Conservation (phyloP, 2,329 filamentous ascomycete species). For the Onygenales sp. region DNA sequence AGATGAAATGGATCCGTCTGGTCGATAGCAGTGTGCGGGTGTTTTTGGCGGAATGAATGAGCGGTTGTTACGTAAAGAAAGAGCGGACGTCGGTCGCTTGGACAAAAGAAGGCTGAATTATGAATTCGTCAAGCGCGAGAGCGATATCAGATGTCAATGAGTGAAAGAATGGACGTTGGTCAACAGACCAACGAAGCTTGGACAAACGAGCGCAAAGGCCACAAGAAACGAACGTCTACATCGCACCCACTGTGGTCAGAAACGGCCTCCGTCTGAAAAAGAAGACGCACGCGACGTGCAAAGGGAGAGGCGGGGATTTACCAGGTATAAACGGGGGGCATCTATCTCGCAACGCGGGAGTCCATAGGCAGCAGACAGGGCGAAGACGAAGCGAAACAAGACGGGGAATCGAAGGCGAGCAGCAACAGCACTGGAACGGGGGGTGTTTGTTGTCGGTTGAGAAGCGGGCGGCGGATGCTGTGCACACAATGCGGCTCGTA, state of each 20-base stretch:
- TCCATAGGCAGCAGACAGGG: neutral
- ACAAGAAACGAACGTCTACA: neutral
- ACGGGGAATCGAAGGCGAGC: neutral
- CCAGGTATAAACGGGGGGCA: neutral
- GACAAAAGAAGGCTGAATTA: neutral
- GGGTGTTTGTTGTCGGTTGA: neutral
- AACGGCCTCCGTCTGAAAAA: neutral
- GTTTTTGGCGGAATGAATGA: neutral
- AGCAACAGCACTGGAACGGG: neutral
- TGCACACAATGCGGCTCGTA: neutral
- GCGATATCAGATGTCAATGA: neutral
- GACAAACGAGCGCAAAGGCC: neutral
- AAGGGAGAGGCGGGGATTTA: neutral
- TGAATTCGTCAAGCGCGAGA: neutral
- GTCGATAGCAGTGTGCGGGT: neutral
- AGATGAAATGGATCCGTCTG: neutral
- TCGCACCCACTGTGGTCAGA: neutral
- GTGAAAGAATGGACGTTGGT: conserved; percentile 13
- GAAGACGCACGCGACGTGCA: neutral
- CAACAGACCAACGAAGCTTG: conserved; percentile 5
- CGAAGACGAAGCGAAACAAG: neutral
- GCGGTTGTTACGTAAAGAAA: neutral
- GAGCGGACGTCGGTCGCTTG: conserved; percentile 1
- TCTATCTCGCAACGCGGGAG: neutral
- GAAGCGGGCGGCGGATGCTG: neutral